phyloP scores from a whole-genome alignment of 1,284 basidiomycete genomes.

The Peniophora sp. region DNA sequence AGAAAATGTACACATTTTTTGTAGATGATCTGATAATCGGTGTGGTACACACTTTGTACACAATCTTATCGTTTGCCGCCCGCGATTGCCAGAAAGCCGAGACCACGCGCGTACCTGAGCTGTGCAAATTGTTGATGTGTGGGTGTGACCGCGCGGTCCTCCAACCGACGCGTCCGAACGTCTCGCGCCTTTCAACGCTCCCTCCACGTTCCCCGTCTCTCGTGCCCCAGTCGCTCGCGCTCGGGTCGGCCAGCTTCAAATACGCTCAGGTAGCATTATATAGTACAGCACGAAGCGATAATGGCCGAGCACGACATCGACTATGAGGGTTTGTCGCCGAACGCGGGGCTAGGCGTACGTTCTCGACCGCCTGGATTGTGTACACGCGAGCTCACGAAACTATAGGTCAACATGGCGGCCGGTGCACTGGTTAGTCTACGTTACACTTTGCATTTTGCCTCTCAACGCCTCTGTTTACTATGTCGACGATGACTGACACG shows the following conservation, averaged over 20 bases:
- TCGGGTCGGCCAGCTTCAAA: background rate
- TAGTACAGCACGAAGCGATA: constrained; percentile 3
- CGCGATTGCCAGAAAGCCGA: too few relatives aligned
- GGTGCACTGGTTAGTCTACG: constrained; percentile 76
- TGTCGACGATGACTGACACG: background rate
- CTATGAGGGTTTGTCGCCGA: constrained; percentile 71
- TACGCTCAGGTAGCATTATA: background rate
- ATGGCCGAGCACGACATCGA: constrained; percentile 47
- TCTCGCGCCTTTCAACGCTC: background rate
- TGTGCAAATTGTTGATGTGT: too few relatives aligned
- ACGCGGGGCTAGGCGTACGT: constrained; percentile 61
- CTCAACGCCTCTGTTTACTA: background rate
- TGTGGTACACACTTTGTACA: background rate
- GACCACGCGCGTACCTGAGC: too few relatives aligned
- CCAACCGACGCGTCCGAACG: background rate
- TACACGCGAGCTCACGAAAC: background rate
- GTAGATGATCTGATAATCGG: background rate
- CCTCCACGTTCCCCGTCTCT: constrained; percentile 1
- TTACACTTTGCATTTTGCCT: background rate
- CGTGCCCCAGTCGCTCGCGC: background rate
- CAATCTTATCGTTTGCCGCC: too few relatives aligned
- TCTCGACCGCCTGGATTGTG: constrained; percentile 2
- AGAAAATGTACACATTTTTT: background rate
- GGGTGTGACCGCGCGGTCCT: background rate
- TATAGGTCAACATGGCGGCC: constrained; percentile 92